These are phyloP conservation scores for Forsythia viridissima DNA, from an alignment of 257 asterid genomes.

Conservation along the genomic window DNA sequence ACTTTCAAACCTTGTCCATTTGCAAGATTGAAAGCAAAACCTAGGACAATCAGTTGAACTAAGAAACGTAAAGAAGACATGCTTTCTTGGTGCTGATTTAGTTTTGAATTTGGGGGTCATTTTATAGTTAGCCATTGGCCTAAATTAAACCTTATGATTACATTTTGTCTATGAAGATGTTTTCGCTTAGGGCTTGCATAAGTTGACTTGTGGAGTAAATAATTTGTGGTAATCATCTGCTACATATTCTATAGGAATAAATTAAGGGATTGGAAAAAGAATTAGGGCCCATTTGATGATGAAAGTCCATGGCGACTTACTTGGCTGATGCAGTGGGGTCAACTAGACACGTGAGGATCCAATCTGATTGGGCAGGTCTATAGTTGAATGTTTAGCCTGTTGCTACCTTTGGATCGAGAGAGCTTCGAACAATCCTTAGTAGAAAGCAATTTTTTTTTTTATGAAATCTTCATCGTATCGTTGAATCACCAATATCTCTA, in stretches of 20 bases:
- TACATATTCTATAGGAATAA: background rate
- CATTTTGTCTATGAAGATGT: background rate
- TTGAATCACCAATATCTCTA: too few relatives aligned
- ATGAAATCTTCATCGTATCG: too few relatives aligned
- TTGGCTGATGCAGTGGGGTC: background rate
- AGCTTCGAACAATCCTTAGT: background rate
- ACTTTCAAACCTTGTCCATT: slow-evolving; percentile 31
- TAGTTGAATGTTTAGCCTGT: background rate
- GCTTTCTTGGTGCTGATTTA: background rate
- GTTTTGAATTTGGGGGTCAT: background rate
- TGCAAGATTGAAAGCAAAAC: slow-evolving; percentile 27
- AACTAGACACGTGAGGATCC: too few relatives aligned
- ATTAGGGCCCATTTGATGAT: background rate
- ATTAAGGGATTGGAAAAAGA: background rate
- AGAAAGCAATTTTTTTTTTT: background rate
- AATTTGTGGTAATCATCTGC: background rate
- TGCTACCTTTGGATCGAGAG: background rate
- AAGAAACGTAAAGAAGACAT: slow-evolving; percentile 24
- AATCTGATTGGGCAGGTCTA: background rate
- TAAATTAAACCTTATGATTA: background rate
- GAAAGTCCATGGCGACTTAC: background rate
- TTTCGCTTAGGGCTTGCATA: background rate
- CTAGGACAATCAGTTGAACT: slow-evolving; percentile 22
- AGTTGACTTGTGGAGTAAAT: slow-evolving; percentile 8
- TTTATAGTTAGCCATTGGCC: background rate